These are phyloP conservation scores for Termitomyces sp. DNA, from an alignment of 1,284 basidiomycete species.

Conservation along the genomic window DNA sequence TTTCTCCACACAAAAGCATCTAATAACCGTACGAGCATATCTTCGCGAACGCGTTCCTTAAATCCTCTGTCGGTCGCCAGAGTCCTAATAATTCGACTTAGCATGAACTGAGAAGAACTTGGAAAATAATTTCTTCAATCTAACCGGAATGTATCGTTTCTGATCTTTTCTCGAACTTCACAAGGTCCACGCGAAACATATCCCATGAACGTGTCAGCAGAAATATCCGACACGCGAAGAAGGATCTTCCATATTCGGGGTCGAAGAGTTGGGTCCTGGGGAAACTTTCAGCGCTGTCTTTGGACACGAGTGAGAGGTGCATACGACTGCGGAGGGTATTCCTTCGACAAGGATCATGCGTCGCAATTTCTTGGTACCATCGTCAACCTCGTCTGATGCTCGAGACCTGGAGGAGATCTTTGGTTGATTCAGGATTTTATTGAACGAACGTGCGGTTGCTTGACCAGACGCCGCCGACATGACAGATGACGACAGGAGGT, in stretches of 20 bases:
- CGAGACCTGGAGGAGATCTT: constrained; percentile 60
- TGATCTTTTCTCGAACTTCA: constrained; percentile 84
- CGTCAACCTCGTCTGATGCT: constrained; percentile 65
- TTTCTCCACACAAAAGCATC: constrained; percentile 98
- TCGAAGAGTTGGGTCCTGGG: constrained; percentile 67
- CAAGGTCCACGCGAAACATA: constrained; percentile 84
- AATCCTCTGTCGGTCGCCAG: constrained; percentile 93
- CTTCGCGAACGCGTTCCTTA: constrained; percentile 91
- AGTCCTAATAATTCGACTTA: constrained; percentile 53
- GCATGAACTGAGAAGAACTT: not conserved
- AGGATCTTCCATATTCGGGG: constrained; percentile 92
- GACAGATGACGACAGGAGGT: not conserved
- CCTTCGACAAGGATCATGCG: constrained; percentile 85
- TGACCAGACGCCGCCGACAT: constrained; percentile 19
- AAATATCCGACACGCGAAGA: constrained; percentile 72
- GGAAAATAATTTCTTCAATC: constrained; percentile 6
- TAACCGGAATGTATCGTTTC: constrained; percentile 77
- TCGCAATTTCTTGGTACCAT: constrained; percentile 76
- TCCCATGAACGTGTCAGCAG: constrained; percentile 71
- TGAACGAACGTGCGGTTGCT: constrained; percentile 65
- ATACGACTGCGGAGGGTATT: constrained; percentile 67
- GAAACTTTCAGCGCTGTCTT: not conserved
- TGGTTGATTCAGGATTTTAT: constrained; percentile 68
- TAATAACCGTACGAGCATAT: constrained; percentile 91
- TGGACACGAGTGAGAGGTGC: constrained; percentile 7